A percentile compares a stretch with the other conserved stretches of the same genome.
These are phyloP conservation scores for Petunia hybrid DNA, from an alignment of 305 asterid species.

Conservation along the genomic window DNA sequence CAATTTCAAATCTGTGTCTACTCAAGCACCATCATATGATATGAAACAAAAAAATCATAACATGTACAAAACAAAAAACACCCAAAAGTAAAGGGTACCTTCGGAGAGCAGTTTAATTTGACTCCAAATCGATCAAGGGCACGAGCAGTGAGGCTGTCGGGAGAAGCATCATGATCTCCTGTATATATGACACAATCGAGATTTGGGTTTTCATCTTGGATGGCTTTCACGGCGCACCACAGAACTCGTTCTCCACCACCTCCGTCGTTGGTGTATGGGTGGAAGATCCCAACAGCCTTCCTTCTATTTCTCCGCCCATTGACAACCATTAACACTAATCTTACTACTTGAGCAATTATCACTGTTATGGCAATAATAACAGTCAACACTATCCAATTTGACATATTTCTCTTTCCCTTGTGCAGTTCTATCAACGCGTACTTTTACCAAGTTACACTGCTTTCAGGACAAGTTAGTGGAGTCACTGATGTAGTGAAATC, in stretches of 20 bases:
- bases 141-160: conserved; percentile 68
- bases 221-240: conserved; percentile 95
- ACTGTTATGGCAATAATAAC: neutral
- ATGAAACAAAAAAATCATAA: neutral
- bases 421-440: neutral
- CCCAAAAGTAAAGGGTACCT: conserved; percentile 49
- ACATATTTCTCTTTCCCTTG: neutral
- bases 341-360: conserved; percentile 41
- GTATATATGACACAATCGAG: conserved; percentile 80
- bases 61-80: neutral
- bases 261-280: conserved; percentile 68
- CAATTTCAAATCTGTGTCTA: neutral
- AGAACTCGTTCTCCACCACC: conserved; percentile 97
- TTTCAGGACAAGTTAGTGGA: neutral
- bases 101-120: conserved; percentile 59
- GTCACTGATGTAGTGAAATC: neutral
- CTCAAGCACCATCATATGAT: neutral
- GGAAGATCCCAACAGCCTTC: conserved; percentile 53
- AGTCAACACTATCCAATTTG: conserved; percentile 19
- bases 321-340: conserved; percentile 46
- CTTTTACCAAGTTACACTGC: neutral
- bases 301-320: conserved; percentile 56
- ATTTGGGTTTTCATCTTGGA: conserved; percentile 79
- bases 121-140: conserved; percentile 91
- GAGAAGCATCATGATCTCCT: conserved; percentile 86